A percentile compares a stretch with the other conserved stretches of the same genome.
phyloP scores from a whole-genome alignment of 2,329 filamentous ascomycete species.

The Penicillium sp. region DNA sequence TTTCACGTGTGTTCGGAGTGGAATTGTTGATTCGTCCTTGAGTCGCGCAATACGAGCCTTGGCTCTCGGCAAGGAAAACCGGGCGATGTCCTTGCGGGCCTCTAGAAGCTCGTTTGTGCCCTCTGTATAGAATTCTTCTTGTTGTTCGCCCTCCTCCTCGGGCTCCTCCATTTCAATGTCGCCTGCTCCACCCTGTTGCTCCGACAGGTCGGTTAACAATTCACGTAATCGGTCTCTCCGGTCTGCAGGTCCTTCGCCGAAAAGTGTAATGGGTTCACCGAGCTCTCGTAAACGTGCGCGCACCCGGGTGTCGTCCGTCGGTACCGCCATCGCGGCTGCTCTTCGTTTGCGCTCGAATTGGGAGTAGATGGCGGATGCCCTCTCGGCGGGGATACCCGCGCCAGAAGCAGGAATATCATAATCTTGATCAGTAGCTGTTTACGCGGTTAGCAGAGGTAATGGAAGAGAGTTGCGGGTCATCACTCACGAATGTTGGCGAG shows the following conservation, averaged over 20 bases:
- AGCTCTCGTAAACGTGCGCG: conserved; percentile 77
- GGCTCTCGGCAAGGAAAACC: conserved; percentile 80
- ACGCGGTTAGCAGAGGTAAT: conserved; percentile 5
- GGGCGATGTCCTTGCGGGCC: conserved; percentile 76
- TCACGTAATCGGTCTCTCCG: conserved; percentile 83
- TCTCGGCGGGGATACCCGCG: conserved; percentile 72
- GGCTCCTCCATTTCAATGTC: conserved; percentile 56
- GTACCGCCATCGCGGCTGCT: conserved; percentile 85
- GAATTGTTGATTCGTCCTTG: conserved; percentile 77
- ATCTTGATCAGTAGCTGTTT: conserved; percentile 70
- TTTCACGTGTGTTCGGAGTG: conserved; percentile 85
- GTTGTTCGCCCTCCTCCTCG: conserved; percentile 66
- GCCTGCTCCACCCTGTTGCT: conserved; percentile 55
- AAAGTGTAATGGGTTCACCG: conserved; percentile 91
- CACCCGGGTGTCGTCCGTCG: conserved; percentile 88
- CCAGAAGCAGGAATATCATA: conserved; percentile 72
- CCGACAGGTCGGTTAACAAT: conserved; percentile 71
- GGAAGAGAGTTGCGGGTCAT: conserved; percentile 1
- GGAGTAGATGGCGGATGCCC: conserved; percentile 78
- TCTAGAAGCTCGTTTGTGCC: conserved; percentile 73
- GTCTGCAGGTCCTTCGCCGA: conserved; percentile 85
- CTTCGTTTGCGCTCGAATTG: conserved; percentile 91
- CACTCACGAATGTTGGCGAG: conserved; percentile 64
- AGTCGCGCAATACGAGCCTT: conserved; percentile 75
- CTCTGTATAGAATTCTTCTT: conserved; percentile 94